phyloP scores from a whole-genome alignment of 352 stramenopile genomes.

The Phytopythium montanum region DNA sequence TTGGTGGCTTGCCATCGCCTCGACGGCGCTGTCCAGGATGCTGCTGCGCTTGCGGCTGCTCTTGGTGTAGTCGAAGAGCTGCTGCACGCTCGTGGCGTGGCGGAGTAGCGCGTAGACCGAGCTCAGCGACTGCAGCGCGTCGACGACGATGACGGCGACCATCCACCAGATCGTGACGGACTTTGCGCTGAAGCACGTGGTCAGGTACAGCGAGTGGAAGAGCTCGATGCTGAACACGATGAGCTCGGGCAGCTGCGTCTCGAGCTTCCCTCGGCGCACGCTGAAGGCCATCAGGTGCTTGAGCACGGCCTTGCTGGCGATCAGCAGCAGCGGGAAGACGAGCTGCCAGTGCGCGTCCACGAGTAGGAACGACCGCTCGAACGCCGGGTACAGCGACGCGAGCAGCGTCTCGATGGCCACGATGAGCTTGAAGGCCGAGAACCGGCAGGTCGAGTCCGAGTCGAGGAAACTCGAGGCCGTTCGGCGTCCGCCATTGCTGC shows the following conservation, averaged over 20 bases:
- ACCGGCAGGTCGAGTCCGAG: neutral
- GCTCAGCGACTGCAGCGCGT: constrained; percentile 3
- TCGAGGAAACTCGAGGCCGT: neutral
- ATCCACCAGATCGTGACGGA: constrained; percentile 4
- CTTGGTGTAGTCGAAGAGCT: neutral
- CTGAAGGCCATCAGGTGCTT: constrained; percentile 5
- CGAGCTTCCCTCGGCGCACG: neutral
- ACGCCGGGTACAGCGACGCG: constrained; percentile 12
- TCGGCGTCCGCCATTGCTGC: neutral
- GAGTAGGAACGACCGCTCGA: constrained; percentile 12
- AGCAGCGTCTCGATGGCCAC: constrained; percentile 2
- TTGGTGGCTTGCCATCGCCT: neutral
- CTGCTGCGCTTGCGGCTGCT: neutral
- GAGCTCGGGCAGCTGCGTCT: constrained; percentile 11
- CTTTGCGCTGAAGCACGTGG: constrained; percentile 9
- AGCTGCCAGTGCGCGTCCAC: constrained; percentile 8
- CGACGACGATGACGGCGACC: neutral
- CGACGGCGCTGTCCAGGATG: constrained; percentile 3
- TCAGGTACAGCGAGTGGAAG: constrained; percentile 15
- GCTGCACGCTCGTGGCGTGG: neutral
- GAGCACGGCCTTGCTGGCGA: constrained; percentile 10
- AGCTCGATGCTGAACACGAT: constrained; percentile 19
- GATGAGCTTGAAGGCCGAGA: constrained; percentile 4
- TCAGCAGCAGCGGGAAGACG: constrained; percentile 8
- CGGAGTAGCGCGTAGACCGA: constrained; percentile 1